These are phyloP conservation scores for Begonia peltatifolia DNA, from an alignment of 306 rosid species.

Conservation along the genomic window DNA sequence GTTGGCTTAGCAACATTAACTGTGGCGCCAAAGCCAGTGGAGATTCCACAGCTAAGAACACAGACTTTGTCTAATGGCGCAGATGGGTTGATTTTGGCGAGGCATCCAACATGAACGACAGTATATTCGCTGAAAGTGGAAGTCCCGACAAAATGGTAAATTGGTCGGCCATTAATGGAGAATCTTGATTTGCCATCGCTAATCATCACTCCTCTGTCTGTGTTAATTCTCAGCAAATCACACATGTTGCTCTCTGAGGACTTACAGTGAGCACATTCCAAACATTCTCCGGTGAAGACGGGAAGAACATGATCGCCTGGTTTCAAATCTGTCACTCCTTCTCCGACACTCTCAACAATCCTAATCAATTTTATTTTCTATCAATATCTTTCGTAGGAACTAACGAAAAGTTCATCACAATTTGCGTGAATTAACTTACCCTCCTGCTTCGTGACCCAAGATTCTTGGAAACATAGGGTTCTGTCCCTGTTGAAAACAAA, in stretches of 20 bases:
- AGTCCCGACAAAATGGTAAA: constrained; percentile 27
- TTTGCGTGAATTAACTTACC: constrained; percentile 10
- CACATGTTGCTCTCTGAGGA: constrained; percentile 34
- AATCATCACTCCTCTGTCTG: constrained; percentile 24
- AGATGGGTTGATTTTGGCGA: constrained; percentile 24
- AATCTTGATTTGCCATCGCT: constrained; percentile 24
- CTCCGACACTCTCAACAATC: constrained; percentile 31
- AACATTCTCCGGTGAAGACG: constrained; percentile 26
- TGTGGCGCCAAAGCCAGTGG: constrained; percentile 28
- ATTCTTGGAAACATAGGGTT: constrained; percentile 22
- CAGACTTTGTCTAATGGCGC: constrained; percentile 32
- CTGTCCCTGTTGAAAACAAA: constrained; percentile 10
- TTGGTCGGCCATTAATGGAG: constrained; percentile 24
- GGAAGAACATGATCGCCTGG: constrained; percentile 28
- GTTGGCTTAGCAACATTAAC: constrained; percentile 31
- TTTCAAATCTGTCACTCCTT: constrained; percentile 17
- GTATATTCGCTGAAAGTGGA: constrained; percentile 21
- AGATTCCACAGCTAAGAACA: constrained; percentile 31
- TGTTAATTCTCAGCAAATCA: constrained; percentile 17
- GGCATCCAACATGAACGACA: constrained; percentile 18
- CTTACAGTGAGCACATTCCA: constrained; percentile 26
- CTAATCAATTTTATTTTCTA: constrained; percentile 2
- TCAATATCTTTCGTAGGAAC: background rate
- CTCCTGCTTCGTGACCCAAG: constrained; percentile 35
- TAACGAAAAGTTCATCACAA: too few species aligned